A percentile compares a stretch with the other conserved stretches of the same genome.
Evolutionary conservation across 306 rosid species (phyloP).

Genomic region (Rosa chinensis): DNA sequence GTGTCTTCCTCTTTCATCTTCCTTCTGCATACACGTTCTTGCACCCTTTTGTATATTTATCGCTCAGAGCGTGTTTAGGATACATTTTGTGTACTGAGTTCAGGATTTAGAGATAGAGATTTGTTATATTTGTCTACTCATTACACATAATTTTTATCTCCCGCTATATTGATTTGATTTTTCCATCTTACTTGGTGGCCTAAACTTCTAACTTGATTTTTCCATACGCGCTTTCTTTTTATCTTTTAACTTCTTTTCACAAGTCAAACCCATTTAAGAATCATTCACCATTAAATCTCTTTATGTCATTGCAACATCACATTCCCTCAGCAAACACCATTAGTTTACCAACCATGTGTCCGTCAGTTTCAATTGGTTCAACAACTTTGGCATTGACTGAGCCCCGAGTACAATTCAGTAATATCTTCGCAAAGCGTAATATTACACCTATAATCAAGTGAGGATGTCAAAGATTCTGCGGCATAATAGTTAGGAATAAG

Average conservation of each 20-base stretch:
- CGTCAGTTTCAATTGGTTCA: background rate
- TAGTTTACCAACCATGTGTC: constrained; percentile 8
- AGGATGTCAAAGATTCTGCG: background rate
- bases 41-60: constrained; percentile 51
- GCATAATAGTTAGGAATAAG: background rate
- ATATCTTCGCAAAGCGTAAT: background rate
- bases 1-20: constrained; percentile 16
- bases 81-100: constrained; percentile 23
- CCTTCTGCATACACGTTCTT: constrained; percentile 8
- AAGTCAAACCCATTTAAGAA: background rate
- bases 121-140: constrained; percentile 19
- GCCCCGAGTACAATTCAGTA: background rate
- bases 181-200: background rate
- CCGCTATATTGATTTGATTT: constrained; percentile 1
- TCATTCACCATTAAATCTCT: background rate
- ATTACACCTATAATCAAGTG: too few relatives aligned
- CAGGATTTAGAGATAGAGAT: constrained; percentile 37
- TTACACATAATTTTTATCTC: background rate
- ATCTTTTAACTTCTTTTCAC: background rate
- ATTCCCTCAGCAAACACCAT: background rate
- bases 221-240: background rate
- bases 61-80: constrained; percentile 25
- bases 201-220: background rate
- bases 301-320: background rate
- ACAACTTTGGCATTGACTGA: constrained; percentile 15